A percentile compares a stretch with the other conserved stretches of the same genome.
These are phyloP conservation scores for Erythrophleum fordii DNA, from an alignment of 306 rosid genomes.

Conservation along the genomic window DNA sequence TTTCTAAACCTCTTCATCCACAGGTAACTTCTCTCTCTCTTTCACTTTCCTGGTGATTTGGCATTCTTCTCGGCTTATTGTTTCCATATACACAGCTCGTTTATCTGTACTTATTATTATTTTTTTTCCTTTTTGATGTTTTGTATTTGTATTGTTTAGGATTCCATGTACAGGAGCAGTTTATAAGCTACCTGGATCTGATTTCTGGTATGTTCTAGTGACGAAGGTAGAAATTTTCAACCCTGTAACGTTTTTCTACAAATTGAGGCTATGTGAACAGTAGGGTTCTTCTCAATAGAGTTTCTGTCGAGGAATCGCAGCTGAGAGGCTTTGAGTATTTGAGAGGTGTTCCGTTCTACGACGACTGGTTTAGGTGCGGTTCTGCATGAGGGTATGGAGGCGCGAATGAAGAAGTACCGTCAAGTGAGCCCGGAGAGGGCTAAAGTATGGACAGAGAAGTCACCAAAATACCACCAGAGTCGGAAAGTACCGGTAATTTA, in stretches of 20 bases:
- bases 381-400: slow-evolving; percentile 67
- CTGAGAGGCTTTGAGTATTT: not conserved
- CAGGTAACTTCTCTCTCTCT: not conserved
- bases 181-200: slow-evolving; percentile 47
- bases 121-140: not conserved
- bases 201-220: slow-evolving; percentile 7
- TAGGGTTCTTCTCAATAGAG: slow-evolving; percentile 34
- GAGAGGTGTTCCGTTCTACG: slow-evolving; percentile 26
- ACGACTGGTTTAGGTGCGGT: slow-evolving; percentile 14
- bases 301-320: not conserved
- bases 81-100: not conserved
- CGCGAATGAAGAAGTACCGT: slow-evolving; percentile 77
- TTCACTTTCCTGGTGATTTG: not conserved
- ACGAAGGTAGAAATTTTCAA: not conserved
- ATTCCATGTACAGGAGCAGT: not conserved
- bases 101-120: not conserved
- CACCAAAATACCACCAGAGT: slow-evolving; percentile 84
- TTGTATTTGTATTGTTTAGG: slow-evolving; percentile 26
- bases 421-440: slow-evolving; percentile 95
- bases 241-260: not conserved
- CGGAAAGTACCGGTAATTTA: slow-evolving; percentile 88
- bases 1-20: not conserved
- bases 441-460: slow-evolving; percentile 95
- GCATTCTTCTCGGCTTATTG: not conserved
- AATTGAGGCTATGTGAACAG: slow-evolving; percentile 23